These are phyloP conservation scores for Terana coerulea DNA, from an alignment of 768 basidiomycete species.

Conservation along the genomic window DNA sequence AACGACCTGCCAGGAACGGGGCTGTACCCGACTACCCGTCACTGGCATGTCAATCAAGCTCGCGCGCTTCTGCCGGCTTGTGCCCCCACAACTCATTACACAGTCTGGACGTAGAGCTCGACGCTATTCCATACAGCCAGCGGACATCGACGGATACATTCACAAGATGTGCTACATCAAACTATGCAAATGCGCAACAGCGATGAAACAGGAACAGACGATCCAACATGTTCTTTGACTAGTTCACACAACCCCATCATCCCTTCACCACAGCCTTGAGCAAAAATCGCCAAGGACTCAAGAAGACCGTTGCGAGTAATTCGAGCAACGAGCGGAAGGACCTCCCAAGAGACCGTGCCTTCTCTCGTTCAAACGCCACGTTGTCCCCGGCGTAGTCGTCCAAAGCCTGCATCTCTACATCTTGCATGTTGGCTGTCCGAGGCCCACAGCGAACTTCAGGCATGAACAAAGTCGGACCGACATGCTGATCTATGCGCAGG, in stretches of 20 bases:
- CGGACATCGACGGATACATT: too few relatives aligned
- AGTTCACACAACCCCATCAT: background rate
- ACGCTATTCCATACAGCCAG: too few relatives aligned
- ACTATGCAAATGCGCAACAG: background rate
- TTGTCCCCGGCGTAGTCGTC: too few relatives aligned
- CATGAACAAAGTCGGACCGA: too few relatives aligned
- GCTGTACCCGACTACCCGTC: slow-evolving; percentile 1
- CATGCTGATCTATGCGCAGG: too few relatives aligned
- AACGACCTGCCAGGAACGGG: too few relatives aligned
- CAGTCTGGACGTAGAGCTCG: too few relatives aligned
- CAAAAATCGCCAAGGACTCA: background rate
- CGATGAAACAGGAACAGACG: background rate
- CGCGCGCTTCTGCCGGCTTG: background rate
- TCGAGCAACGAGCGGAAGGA: background rate
- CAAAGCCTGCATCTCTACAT: background rate
- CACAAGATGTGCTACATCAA: background rate
- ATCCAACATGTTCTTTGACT: too few relatives aligned
- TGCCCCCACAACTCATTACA: background rate
- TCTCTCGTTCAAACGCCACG: background rate
- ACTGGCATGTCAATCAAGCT: slow-evolving; percentile 1
- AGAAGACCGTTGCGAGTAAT: background rate
- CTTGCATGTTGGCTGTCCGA: too few relatives aligned
- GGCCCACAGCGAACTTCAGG: too few relatives aligned
- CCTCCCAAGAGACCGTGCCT: background rate
- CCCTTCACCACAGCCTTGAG: background rate